Base-by-base conservation (phyloP, 371 early-diverging fungal genomes). In the Lichtheimia hyalospora region DNA sequence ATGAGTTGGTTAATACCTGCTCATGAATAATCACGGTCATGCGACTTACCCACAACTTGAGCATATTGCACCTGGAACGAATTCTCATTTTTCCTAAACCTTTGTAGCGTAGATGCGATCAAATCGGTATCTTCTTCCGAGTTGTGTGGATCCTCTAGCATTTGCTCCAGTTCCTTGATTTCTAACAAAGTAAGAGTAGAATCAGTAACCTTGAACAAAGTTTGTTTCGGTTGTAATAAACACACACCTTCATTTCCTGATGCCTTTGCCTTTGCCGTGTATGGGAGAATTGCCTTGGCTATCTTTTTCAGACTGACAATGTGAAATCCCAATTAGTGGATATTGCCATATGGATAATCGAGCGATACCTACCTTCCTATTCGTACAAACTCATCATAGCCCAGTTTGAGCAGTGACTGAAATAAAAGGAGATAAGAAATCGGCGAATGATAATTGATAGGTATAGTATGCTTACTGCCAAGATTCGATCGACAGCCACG, bases 401-500 rank as follows among this genome's bases (percentile, higher is more conserved):
- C 90, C 0, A 92, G 80, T 21, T 86, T 82, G 7, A 92, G 55
- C 16, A 94, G 63, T 0, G 73, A 75, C 70, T 80, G 61, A 15
- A 23, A n/a, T 60, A 66, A 14, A 18, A 39, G 34, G 48, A 2
- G 21, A 34, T 27, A 24, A 42, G 8, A 43, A 49, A 49, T 54
- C 20, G 13, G 5, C 23, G 4, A 40, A 20, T 39, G 3, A 3
- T 25, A 42, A n/a, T 5, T 40, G 10, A 34, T 34, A n/a, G n/a
- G n/a, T n/a, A n/a, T n/a, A 34, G 10, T 3, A 39, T 21, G 48
- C 49, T 65, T 73, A 77, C 84, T 66, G 61, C 63, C 20, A 96
- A 71, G 52, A 96, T 90, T 40, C 93, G 84, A 68, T 96, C 96
- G 3, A 96, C 96, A 4, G 96, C 96, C 5, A 95, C 93, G 64